phyloP scores from a whole-genome alignment of 208 protist species.

The Acanthamoeba sp. region DNA sequence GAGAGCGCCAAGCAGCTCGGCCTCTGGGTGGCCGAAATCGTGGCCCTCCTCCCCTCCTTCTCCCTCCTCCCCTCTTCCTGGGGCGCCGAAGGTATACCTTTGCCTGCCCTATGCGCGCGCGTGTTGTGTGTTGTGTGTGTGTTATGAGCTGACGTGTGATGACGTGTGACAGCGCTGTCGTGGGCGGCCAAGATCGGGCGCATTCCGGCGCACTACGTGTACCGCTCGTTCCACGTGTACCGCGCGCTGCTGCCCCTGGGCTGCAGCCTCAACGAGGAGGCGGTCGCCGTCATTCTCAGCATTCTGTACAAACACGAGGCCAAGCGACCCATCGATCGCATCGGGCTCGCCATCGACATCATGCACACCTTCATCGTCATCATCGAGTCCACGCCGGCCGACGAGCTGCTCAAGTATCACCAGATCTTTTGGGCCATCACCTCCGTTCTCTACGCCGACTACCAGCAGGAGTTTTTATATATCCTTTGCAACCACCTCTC shows the following conservation, averaged over 20 bases:
- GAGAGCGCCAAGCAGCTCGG: conserved; percentile 54
- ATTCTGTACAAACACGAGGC: conserved; percentile 60
- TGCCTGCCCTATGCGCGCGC: background rate
- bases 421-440: conserved; percentile 62
- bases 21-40: background rate
- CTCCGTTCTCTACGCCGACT: conserved; percentile 33
- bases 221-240: conserved; percentile 66
- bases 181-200: conserved; percentile 59
- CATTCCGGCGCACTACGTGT: conserved; percentile 61
- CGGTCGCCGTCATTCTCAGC: conserved; percentile 15
- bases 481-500: conserved; percentile 3
- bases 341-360: conserved; percentile 64
- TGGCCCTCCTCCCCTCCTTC: conserved; percentile 14
- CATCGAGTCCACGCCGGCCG: conserved; percentile 29
- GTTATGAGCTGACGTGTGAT: background rate
- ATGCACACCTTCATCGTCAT: conserved; percentile 68
- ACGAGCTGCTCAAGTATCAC: conserved; percentile 20
- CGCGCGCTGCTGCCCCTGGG: conserved; percentile 4
- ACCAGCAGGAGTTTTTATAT: conserved; percentile 57
- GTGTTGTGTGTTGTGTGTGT: background rate
- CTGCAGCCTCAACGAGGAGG: conserved; percentile 41
- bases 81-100: conserved; percentile 27
- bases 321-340: conserved; percentile 56
- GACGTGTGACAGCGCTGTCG: background rate
- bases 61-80: background rate